These are phyloP conservation scores for Talaromyces stipitatus DNA, from an alignment of 495 filamentous ascomycete genomes.

Conservation along the genomic window DNA sequence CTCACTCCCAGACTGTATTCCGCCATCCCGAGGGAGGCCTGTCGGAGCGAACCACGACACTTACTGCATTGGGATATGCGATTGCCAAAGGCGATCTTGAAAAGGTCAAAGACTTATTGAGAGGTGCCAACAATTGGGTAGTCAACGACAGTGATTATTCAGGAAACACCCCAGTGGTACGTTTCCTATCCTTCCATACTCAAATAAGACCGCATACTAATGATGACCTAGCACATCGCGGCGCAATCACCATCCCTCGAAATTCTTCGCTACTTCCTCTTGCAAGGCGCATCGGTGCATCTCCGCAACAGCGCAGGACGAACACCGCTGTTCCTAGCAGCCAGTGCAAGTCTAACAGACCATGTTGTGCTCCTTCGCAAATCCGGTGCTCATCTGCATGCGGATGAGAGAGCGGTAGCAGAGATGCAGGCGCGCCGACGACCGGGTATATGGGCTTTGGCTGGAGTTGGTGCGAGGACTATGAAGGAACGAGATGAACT, in stretches of 20 bases:
- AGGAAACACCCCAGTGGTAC: constrained; percentile 77
- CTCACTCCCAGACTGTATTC: constrained; percentile 56
- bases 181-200: constrained; percentile 12
- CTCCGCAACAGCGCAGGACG: constrained; percentile 71
- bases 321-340: constrained; percentile 75
- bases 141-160: constrained; percentile 78
- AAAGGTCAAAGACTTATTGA: constrained; percentile 57
- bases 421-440: constrained; percentile 36
- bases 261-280: constrained; percentile 66
- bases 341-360: constrained; percentile 51
- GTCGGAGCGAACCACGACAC: constrained; percentile 36
- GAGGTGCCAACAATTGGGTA: constrained; percentile 56
- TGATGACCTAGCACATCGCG: constrained; percentile 51
- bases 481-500: constrained; percentile 24
- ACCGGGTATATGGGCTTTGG: constrained; percentile 38
- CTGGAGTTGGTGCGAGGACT: constrained; percentile 33
- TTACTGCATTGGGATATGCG: constrained; percentile 74
- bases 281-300: constrained; percentile 78
- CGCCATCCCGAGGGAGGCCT: constrained; percentile 58
- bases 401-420: constrained; percentile 48
- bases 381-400: constrained; percentile 65
- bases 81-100: constrained; percentile 65
- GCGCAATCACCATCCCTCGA: constrained; percentile 49
- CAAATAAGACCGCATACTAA: not conserved
- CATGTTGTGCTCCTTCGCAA: constrained; percentile 59